Base-by-base conservation (phyloP, 371 early-diverging fungal genomes). In the Polyrhizophydium stewartii region DNA sequence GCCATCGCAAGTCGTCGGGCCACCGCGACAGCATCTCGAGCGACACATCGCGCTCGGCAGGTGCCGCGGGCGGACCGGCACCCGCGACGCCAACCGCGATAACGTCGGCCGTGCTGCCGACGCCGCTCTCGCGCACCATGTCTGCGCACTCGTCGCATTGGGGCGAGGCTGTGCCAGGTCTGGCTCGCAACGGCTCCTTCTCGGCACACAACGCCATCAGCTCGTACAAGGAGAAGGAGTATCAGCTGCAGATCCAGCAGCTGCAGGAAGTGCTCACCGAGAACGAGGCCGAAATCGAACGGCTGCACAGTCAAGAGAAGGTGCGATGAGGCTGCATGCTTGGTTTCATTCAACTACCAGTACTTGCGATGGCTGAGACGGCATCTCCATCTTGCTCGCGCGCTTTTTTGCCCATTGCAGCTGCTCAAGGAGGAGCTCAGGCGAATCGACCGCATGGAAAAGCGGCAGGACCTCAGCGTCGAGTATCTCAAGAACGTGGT, bases 401-500 rank as follows among this genome's bases (percentile, higher is more conserved):
- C n/a, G n/a, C n/a, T n/a, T n/a, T n/a, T n/a, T n/a, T n/a, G n/a
- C n/a, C n/a, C n/a, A n/a, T n/a, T n/a, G 0, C 49, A 69, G 70
- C 25, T 70, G 2, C 55, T 72, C 38, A 65, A 65, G 45, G 72
- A 72, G 45, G 68, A 72, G 58, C 55, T 72, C 27, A 53, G 72
- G 16, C 49, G 60, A 51, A 55, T 50, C 21, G 72, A 68, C 28
- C 55, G 69, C 30, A 43, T 57, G n/a, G 68, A 72, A 28, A 62
- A 57, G 55, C 60, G 64, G 17, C 47, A 68, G 24, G 65, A 72
- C 32, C 45, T 68, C 28, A 72, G 61, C 58, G 62, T 64, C 25
- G 67, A 66, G 51, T 72, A 72, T 47, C 67, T 72, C 43, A 72
- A 72, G 45, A 72, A 72, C 46, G 55, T 72, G 17, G 64, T 72